These are phyloP conservation scores for Sordariomycetes sp. DNA, from an alignment of 2,329 filamentous ascomycete genomes.

Conservation along the genomic window DNA sequence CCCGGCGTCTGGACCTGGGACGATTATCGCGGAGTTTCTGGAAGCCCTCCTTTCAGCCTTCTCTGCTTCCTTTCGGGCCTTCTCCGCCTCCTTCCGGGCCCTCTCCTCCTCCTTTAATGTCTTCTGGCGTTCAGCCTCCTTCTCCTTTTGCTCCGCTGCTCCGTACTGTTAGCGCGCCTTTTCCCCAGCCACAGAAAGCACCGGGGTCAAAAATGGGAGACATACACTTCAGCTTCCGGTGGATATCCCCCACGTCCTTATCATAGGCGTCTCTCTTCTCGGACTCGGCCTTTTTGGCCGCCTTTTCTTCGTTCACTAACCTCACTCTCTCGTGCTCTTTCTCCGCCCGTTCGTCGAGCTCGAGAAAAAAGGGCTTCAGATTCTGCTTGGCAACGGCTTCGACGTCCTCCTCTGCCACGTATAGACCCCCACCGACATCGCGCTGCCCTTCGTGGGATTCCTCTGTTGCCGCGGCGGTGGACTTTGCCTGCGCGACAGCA, in stretches of 20 bases:
- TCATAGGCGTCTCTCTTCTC: conserved; percentile 40
- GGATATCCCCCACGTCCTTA: conserved; percentile 30
- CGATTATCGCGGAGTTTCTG: too few relatives aligned
- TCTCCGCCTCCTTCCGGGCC: neutral
- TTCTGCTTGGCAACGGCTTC: conserved; percentile 67
- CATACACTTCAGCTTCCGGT: conserved; percentile 48
- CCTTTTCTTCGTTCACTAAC: conserved; percentile 50
- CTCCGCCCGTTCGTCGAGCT: conserved; percentile 72
- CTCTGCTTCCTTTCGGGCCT: neutral
- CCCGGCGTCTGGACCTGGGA: too few relatives aligned
- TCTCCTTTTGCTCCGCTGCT: conserved; percentile 35
- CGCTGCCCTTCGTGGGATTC: conserved; percentile 42
- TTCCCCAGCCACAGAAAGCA: too few relatives aligned
- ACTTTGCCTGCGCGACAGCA: conserved; percentile 55
- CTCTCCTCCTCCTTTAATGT: conserved; percentile 34
- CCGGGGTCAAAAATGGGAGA: neutral
- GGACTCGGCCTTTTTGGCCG: conserved; percentile 51
- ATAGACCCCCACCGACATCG: conserved; percentile 71
- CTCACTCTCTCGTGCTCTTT: conserved; percentile 57
- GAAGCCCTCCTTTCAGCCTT: neutral
- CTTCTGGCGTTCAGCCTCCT: conserved; percentile 30
- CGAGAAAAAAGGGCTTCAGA: conserved; percentile 74
- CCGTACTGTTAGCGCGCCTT: conserved; percentile 1
- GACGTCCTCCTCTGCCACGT: conserved; percentile 67
- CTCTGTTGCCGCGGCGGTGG: conserved; percentile 18